Base-by-base conservation (phyloP, 192 early-diverging fungal species). In the Rhizoclosmatium globosum region DNA sequence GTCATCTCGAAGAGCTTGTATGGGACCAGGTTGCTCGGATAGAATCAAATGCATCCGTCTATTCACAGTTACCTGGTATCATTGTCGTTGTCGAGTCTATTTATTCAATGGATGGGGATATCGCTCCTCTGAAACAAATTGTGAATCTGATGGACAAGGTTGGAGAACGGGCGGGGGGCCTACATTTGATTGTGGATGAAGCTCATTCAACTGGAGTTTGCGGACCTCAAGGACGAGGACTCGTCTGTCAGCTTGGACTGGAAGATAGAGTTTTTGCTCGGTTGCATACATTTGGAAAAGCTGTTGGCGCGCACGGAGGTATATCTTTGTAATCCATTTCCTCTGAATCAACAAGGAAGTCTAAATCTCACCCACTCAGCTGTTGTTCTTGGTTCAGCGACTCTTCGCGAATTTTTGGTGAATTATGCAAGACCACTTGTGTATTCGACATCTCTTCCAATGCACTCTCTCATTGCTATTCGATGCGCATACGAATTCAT, bases 101-200 rank as follows among this genome's bases (percentile, higher is more conserved):
- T 11, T 95, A 95, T 79, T 92, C 91, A 0, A 95, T 95, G 94
- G 94, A 95, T 82, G 94, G 94, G 0, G 92, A 94, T 80, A 78
- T 88, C 4, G 90, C 93, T 7, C 92, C 92, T 0, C 76, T 95
- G 21, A 64, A 39, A 23, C 91, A 94, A 31, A 91, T 95, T 39
- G 88, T 92, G 1, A 73, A 82, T 39, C 56, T 91, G 1, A 56
- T 90, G 43, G 2, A 72, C 21, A 43, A 60, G 0, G n/a, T 83
- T 17, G 82, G 82, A n/a, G 31, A 65, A 3, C 73, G 78, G 41
- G 81, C 60, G 17, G 85, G 83, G 6, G 90, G 90, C 56, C 88
- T 89, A 0, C 84, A 90, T 82, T 71, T 95, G 13, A 86, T 94
- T 60, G 92, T 95, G 3, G 94, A 95, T 79, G 94, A 95, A 89